A percentile compares a stretch with the other conserved stretches of the same genome.
Conservation (phyloP, 768 basidiomycete genomes). For the Candolleomyces aberdarensis region DNA sequence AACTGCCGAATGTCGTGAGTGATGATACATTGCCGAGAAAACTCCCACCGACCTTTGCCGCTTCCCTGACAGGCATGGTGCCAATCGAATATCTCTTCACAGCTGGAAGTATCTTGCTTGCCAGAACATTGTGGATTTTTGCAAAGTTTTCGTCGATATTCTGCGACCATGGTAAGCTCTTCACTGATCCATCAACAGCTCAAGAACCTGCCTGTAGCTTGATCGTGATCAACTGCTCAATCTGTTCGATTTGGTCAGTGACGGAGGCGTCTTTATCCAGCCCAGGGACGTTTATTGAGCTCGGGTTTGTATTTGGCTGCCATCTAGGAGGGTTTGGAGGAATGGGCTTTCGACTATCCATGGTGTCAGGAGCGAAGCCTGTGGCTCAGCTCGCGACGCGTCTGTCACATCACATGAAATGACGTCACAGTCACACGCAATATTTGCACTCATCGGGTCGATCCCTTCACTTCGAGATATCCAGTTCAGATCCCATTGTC, state of each 20-base stretch:
- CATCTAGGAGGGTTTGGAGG: conserved; percentile 65
- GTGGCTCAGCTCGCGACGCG: not conserved
- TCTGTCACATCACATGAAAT: not conserved
- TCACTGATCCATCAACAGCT: not conserved
- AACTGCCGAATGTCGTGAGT: conserved; percentile 51
- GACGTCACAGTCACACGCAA: not conserved
- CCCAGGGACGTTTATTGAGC: conserved; percentile 65
- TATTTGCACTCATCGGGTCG: not conserved
- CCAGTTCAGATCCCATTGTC: no score
- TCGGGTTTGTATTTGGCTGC: conserved; percentile 61
- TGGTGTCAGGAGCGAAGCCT: not conserved
- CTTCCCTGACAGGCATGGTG: conserved; percentile 85
- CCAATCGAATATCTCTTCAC: conserved; percentile 88
- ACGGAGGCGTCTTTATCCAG: conserved; percentile 66
- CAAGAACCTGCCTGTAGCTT: conserved; percentile 68
- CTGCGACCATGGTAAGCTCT: conserved; percentile 32
- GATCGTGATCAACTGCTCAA: conserved; percentile 92
- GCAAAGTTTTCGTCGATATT: conserved; percentile 94
- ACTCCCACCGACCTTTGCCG: conserved; percentile 69
- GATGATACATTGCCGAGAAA: not conserved
- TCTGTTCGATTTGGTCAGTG: conserved; percentile 87
- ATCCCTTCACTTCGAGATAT: not conserved
- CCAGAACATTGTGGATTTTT: conserved; percentile 80
- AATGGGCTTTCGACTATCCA: conserved; percentile 36
- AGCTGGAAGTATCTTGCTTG: conserved; percentile 77